These are phyloP conservation scores for Coniella lustricola DNA, from an alignment of 2,329 filamentous ascomycete genomes.

Conservation along the genomic window DNA sequence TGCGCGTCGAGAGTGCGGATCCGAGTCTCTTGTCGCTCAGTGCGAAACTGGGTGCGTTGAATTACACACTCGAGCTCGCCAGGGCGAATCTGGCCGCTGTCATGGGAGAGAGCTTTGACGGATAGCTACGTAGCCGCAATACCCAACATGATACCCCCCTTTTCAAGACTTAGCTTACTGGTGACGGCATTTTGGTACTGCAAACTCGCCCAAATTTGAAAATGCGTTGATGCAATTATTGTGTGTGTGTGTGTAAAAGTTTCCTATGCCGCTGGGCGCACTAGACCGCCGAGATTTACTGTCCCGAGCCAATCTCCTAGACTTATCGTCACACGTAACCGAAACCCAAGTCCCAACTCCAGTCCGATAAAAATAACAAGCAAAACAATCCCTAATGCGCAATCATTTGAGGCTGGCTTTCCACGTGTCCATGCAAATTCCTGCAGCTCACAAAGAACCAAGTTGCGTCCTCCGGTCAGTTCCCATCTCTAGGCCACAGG, in stretches of 20 bases:
- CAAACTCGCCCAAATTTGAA: no score
- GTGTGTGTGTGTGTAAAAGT: no score
- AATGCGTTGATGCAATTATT: no score
- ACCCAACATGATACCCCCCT: constrained; percentile 6
- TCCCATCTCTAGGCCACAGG: constrained; percentile 61
- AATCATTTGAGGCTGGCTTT: no score
- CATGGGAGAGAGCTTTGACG: constrained; percentile 54
- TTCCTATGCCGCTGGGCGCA: no score
- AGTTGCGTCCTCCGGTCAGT: neutral
- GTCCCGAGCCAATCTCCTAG: neutral
- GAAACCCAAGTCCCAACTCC: neutral
- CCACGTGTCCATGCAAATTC: neutral
- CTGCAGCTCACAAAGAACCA: neutral
- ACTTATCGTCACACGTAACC: neutral
- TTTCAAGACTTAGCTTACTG: no score
- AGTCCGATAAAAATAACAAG: no score
- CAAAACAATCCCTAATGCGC: neutral
- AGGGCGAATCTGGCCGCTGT: constrained; percentile 68
- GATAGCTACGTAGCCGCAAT: no score
- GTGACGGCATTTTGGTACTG: no score
- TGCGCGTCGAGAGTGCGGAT: constrained; percentile 82
- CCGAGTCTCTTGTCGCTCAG: constrained; percentile 77
- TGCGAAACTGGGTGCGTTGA: constrained; percentile 73
- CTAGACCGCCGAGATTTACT: neutral
- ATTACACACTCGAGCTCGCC: constrained; percentile 63